Evolutionary conservation across 257 asterid genomes (phyloP), one percentile per base, ranked within the genome.

Genomic region (Asclepias syriaca): DNA sequence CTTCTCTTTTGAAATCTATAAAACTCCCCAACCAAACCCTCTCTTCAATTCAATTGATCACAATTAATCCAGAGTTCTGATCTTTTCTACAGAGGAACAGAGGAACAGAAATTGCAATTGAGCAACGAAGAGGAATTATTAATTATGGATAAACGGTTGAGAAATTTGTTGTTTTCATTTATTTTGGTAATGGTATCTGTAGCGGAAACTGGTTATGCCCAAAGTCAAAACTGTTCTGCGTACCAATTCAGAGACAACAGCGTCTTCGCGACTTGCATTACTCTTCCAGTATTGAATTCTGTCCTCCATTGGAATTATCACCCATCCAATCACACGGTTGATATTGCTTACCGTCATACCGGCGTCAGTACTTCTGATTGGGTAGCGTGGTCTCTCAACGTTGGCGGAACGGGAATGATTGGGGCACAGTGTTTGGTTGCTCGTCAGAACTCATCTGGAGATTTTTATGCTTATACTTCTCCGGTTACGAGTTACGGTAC

Each of bases 371-470:
- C 78, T 21, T 63, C 88, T 29, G 71, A 79, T 56, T 93, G 97
- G 96, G 87, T 87, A 0, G 96, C 79, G 0, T 93, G 96, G 93
- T 81, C 90, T 0, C 84, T 93, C 6, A 93, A 93, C 55, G 87
- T 82, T 9, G 45, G 15, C 5, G 72, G 81, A 4, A 1, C 49
- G 2, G 60, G 59, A 16, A 93, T 93, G 98, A 0, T 39, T 0
- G 93, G 93, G 3, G 75, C 95, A 0, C 96, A 93, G 74, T 54
- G 81, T 53, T 56, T 93, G 71, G 95, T 93, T 1, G 98, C 96
- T 15, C 66, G 78, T 3, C 70, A 29, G 54, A 83, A 82, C 59
- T 74, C 97, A 0, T 69, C 50, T 3, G 89, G 88, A 0, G 0
- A 0, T 0, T 15, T 84, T 12, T 77, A 34, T 0, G 88, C 90